phyloP scores from a whole-genome alignment of 169 alveolate species.

The Perkinsus chesapeaki region DNA sequence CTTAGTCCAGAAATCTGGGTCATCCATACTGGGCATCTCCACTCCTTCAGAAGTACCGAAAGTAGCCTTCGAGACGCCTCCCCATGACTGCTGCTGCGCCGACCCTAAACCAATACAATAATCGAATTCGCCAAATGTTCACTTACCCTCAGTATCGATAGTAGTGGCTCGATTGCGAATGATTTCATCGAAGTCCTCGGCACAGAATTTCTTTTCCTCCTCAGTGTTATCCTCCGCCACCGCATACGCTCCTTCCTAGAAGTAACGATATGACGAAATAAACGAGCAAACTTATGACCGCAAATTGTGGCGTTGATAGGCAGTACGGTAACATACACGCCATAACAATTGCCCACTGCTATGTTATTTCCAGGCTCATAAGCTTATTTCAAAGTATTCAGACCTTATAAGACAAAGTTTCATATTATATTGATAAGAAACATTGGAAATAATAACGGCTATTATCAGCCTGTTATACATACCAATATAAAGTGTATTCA shows the following conservation, averaged over 20 bases:
- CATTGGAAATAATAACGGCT: no score
- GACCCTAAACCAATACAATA: background rate
- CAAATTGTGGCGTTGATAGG: no score
- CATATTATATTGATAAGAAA: no score
- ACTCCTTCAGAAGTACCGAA: background rate
- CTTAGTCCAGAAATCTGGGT: background rate
- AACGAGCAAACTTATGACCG: background rate
- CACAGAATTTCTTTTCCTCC: background rate
- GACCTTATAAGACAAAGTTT: no score
- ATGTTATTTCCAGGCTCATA: no score
- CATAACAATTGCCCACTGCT: no score
- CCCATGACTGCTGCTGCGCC: background rate
- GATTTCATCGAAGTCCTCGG: background rate
- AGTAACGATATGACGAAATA: background rate
- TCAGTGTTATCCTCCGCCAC: background rate
- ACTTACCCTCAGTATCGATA: background rate
- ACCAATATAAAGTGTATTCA: no score
- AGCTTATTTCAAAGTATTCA: no score
- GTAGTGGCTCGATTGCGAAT: background rate
- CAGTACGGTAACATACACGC: no score
- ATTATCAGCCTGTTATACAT: no score
- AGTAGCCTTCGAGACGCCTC: background rate
- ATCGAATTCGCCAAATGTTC: no score
- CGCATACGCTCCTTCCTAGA: background rate
- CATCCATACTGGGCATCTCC: background rate